Percentiles rank a stretch among this genome's conserved stretches.
Evolutionary conservation across 148 eudicot species (phyloP).

Genomic region (Chenopodium formosanum): DNA sequence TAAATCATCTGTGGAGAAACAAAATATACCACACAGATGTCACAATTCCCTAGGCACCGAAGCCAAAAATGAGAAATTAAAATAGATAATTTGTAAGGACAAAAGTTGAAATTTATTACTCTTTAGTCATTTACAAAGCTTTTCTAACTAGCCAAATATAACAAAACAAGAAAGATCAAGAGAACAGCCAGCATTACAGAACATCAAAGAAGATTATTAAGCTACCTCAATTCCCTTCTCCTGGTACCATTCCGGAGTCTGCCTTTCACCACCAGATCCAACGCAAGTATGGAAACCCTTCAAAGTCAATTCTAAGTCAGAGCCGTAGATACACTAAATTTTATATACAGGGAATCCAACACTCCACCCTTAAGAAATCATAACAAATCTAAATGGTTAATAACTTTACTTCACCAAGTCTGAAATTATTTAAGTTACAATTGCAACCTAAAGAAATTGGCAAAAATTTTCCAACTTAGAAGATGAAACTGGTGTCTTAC

Average conservation of each 20-base stretch:
- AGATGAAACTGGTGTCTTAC: constrained; percentile 40
- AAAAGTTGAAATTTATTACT: no score
- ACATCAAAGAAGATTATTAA: constrained; percentile 11
- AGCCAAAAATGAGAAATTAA: background rate
- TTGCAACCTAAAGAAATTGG: background rate
- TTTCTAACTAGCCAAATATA: background rate
- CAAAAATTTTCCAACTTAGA: background rate
- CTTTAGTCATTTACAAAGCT: background rate
- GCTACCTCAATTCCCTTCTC: constrained; percentile 97
- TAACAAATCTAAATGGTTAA: background rate
- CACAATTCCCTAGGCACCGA: background rate
- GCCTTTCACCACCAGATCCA: constrained; percentile 97
- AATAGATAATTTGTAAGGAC: no score
- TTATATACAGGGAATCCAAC: background rate
- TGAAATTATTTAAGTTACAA: background rate
- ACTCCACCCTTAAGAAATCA: background rate
- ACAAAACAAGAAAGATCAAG: background rate
- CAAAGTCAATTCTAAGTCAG: constrained; percentile 19
- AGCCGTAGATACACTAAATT: background rate
- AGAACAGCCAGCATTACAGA: background rate
- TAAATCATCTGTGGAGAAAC: constrained; percentile 55
- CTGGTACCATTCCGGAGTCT: constrained; percentile 97
- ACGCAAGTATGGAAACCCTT: constrained; percentile 99
- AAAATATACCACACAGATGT: constrained; percentile 1
- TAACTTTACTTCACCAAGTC: background rate